Evolutionary conservation across 1,284 basidiomycete genomes (phyloP).

Genomic region (Fistulina hepatica): DNA sequence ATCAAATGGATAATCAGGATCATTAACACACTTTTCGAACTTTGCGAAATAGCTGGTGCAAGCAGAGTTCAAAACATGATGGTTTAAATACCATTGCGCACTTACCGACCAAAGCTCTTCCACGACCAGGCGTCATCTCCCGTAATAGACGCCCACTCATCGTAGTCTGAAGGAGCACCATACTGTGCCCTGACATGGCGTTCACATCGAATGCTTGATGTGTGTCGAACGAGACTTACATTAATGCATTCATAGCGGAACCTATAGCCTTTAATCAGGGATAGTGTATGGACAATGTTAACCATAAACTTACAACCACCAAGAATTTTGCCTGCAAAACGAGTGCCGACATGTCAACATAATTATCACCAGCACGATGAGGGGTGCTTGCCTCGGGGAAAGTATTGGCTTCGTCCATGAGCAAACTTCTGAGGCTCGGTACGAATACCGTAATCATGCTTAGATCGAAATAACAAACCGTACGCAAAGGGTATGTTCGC

Average conservation of each 20-base stretch:
- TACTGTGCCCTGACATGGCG: constrained; percentile 47
- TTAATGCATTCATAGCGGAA: constrained; percentile 55
- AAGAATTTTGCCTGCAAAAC: constrained; percentile 42
- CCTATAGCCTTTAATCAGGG: constrained; percentile 27
- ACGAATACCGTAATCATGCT: constrained; percentile 39
- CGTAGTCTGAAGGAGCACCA: constrained; percentile 57
- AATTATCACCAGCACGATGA: not conserved
- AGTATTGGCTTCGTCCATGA: constrained; percentile 34
- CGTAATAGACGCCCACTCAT: constrained; percentile 50
- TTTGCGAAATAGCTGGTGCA: constrained; percentile 46
- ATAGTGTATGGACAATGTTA: not conserved
- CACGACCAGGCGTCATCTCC: constrained; percentile 57
- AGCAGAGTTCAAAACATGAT: not conserved
- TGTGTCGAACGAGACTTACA: too few species aligned
- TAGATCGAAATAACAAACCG: constrained; percentile 29
- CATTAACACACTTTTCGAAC: constrained; percentile 44
- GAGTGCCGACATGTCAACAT: not conserved
- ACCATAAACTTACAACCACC: constrained; percentile 47
- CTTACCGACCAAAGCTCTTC: constrained; percentile 39
- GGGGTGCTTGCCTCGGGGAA: constrained; percentile 44
- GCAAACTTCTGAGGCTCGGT: constrained; percentile 47
- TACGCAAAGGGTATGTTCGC: constrained; percentile 34
- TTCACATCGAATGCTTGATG: constrained; percentile 3
- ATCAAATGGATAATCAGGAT: constrained; percentile 36
- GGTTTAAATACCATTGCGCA: not conserved